Conservation (phyloP, 2,329 filamentous ascomycete species). For the Ophiocordyceps robertsii region DNA sequence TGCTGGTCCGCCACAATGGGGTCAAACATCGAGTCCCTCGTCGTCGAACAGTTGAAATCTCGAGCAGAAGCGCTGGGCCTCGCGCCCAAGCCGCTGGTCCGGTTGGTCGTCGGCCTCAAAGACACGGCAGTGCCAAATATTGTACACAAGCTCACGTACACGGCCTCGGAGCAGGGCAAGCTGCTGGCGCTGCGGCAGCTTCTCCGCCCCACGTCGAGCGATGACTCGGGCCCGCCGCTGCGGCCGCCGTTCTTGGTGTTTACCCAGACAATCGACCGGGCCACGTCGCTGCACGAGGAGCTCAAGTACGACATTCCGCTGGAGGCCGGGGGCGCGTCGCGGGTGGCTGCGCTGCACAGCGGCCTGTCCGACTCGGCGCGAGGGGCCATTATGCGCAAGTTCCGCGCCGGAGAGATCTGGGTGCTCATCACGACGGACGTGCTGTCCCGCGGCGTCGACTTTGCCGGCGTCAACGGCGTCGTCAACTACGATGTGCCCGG, state of each 20-base stretch:
- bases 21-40: slow-evolving; percentile 74
- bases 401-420: slow-evolving; percentile 89
- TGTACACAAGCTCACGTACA: slow-evolving; percentile 76
- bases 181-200: slow-evolving; percentile 83
- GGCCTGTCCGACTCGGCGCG: slow-evolving; percentile 66
- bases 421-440: slow-evolving; percentile 93
- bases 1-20: slow-evolving; percentile 98
- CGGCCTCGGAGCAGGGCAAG: slow-evolving; percentile 86
- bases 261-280: slow-evolving; percentile 87
- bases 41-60: slow-evolving; percentile 51
- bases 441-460: slow-evolving; percentile 83
- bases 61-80: slow-evolving; percentile 28
- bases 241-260: slow-evolving; percentile 90
- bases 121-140: slow-evolving; percentile 92
- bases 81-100: slow-evolving; percentile 45
- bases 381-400: slow-evolving; percentile 72
- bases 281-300: slow-evolving; percentile 75
- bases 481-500: slow-evolving; percentile 96
- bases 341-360: slow-evolving; percentile 84
- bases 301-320: slow-evolving; percentile 88
- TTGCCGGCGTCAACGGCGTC: slow-evolving; percentile 87
- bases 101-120: slow-evolving; percentile 89
- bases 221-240: slow-evolving; percentile 44
- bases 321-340: slow-evolving; percentile 68
- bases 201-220: slow-evolving; percentile 55